Evolutionary conservation across 306 rosid species (phyloP), one percentile per base, ranked within the genome.

Genomic region (Vigna angularis): DNA sequence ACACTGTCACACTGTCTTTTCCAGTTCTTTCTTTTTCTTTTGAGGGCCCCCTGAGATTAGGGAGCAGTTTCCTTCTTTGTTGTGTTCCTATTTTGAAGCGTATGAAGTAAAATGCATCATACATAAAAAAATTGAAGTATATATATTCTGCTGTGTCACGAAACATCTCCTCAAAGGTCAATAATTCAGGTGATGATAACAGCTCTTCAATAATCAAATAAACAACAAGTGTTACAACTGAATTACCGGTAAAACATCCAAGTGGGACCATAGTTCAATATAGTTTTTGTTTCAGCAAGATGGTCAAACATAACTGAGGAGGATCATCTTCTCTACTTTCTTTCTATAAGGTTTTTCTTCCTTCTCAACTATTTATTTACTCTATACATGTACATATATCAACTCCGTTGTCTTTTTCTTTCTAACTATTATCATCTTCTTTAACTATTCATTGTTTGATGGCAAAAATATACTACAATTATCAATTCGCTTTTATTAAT

Each of bases 51-150:
- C 13, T 62, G 68, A 2, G 68, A 62, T 62, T 32, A 16, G 4
- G 47, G 22, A 30, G 47, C 48, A 57, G 28, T 70, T 32, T 77
- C 78, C 81, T 85, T 70, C 56, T 77, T 80, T 77, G 78, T 65
- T 40, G 51, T 13, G 50, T 69, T 58, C 38, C 81, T 73, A 22
- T 13, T 62, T 72, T 49, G 45, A 28, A 64, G 79, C 68, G 49
- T 22, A 17, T 13, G 47, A 51, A 76, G 72, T 79, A 59, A 76
- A 86, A 81, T 66, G 80, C 66, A 42, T 44, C 78, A 56, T 20
- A 4, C 22, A 8, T 32, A 4, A 57, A 32, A 15, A 64, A 36
- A n/a, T 11, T 18, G 9, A 65, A 64, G 10, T 65, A 12, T 58
- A 8, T 58, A 38, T 3, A 45, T 16, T 16, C 68, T 32, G 15